Evolutionary conservation across 371 early-diverging fungal genomes (phyloP), one percentile per base, ranked within the genome.

Genomic region (Mucor racemosus): DNA sequence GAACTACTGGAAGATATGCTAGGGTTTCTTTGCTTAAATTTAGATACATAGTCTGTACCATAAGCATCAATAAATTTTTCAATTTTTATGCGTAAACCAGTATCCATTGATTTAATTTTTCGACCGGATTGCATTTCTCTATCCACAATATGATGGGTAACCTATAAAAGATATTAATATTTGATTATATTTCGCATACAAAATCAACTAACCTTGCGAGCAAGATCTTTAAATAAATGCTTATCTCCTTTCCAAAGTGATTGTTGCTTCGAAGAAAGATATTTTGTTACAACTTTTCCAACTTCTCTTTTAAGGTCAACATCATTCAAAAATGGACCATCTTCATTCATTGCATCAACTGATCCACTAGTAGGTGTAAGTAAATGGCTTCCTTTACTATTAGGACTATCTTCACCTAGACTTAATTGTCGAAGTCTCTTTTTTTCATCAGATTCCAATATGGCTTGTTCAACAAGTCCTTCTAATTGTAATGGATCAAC

Each of bases 71-170:
- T 75, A 39, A 76, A 79, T 53, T 66, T 71, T 61, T 79, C 80
- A 65, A 79, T 79, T 59, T 79, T 79, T 10, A 68, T 53, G 17
- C 75, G 66, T 7, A 76, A 42, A 10, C 62, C 68, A 33, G 66
- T 66, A 46, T 62, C 73, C 42, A 79, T 54, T 4, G 73, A 44
- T n/a, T 66, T 55, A 6, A 75, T 68, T 46, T 72, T 79, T 50
- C 80, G 57, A 0, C 68, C 66, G 36, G 75, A 74, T 33, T 72
- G 71, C 11, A 60, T 58, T 59, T 79, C 80, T 21, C 73, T 60
- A 39, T 79, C 77, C 2, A 79, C 80, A 61, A 79, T 73, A 63
- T 79, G 77, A 64, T 79, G 80, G 26, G 80, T 79, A 15, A 79
- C 69, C 77, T 78, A 68, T 36, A 17, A 62, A 62, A 58, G 11